Evolutionary conservation across 176 grass and related monocot species (phyloP), one percentile per base, ranked within the genome.

Genomic region (Calamus simplicifolius): DNA sequence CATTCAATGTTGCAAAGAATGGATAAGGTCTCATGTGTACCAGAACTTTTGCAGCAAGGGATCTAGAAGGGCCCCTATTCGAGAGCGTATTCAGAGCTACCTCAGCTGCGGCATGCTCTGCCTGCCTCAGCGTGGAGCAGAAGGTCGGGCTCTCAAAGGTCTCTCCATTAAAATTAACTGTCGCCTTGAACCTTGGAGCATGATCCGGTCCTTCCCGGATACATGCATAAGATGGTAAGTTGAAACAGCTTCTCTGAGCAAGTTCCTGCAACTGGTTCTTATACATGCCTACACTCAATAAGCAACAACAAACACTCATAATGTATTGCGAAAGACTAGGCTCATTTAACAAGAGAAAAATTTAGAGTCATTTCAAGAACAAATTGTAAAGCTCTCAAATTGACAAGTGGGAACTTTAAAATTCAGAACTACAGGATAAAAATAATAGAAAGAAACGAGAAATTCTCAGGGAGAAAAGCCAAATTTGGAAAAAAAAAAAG

Each of bases 241-340:
- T 81, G 83, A 86, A 86, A 60, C 83, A 86, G 70, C 83, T 81
- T 75, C 83, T 74, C 74, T 86, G 78, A n/a, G 83, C 83, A 74
- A 86, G 83, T 71, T 86, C 83, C 57, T 81, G 83, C 18, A 86
- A 78, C 48, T 86, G 83, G 56, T 86, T 86, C 65, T 86, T 86
- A 30, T 78, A 81, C 83, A 86, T 86, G 23, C 43, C 70, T 81
- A 69, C 30, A 35, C 30, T 1, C 30, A 35, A 35, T 35, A 35
- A 7, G 30, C 30, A 35, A 35, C 30, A 35, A 35, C 30, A 35
- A 35, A 35, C 30, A 35, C 6, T 6, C 30, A 35, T 35, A 35
- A 35, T 35, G 30, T 35, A 35, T 7, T 7, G 7, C 30, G 6
- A 7, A 35, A 1, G 6, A 35, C 30, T 35, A 35, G 1, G 5